A percentile compares a stretch with the other conserved stretches of the same genome.
Conservation (phyloP, 306 rosid species). For the Carpinus viminea region DNA sequence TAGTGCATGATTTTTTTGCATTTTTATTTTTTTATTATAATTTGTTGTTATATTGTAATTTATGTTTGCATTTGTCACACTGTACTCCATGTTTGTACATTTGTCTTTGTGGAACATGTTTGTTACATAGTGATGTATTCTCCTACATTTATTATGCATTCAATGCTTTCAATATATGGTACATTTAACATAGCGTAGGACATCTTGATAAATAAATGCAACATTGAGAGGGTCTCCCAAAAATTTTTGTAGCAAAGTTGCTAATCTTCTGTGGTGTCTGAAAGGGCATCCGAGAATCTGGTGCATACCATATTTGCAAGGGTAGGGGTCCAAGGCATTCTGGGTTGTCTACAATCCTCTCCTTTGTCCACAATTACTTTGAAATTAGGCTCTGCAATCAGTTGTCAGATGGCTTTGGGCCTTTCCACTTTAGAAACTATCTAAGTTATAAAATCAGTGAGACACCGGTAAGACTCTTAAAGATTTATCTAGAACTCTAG, state of each 20-base stretch:
- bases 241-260: no score
- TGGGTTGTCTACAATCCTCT: background rate
- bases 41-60: background rate
- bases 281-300: background rate
- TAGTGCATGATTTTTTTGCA: slow-evolving; percentile 20
- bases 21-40: slow-evolving; percentile 14
- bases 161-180: background rate
- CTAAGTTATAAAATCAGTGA: background rate
- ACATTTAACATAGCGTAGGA: background rate
- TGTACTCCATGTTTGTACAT: background rate
- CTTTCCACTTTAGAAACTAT: background rate
- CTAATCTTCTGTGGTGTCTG: no score
- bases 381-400: no score
- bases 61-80: slow-evolving; percentile 3
- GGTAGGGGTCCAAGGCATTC: background rate
- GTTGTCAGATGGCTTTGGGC: background rate
- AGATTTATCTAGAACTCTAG: background rate
- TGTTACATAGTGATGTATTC: background rate
- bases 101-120: no score
- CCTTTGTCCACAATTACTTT: no score
- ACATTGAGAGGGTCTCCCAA: background rate
- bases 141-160: background rate
- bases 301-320: background rate
- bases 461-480: background rate
- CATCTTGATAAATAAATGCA: background rate